Percentiles rank a stretch among this genome's conserved stretches.
phyloP scores from a whole-genome alignment of 495 filamentous ascomycete genomes.

The Hyaloscypha hepaticicola region DNA sequence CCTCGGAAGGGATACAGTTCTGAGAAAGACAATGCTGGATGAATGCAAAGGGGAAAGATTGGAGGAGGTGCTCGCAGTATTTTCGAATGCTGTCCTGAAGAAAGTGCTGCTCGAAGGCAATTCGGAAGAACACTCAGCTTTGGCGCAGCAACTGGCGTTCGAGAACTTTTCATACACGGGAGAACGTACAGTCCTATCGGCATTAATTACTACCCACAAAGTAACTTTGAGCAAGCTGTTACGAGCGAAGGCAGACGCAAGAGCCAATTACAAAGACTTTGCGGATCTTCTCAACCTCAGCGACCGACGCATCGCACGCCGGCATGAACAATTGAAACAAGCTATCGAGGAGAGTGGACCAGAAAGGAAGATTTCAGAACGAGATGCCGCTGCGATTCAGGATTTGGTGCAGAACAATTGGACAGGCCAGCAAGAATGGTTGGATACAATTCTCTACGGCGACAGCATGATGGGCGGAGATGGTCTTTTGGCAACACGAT shows the following conservation, averaged over 20 bases:
- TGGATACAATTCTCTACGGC: conserved; percentile 63
- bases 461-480: conserved; percentile 59
- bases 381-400: conserved; percentile 43
- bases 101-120: conserved; percentile 50
- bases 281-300: conserved; percentile 54
- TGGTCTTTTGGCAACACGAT: conserved; percentile 60
- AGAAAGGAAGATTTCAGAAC: conserved; percentile 35
- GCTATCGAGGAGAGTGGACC: conserved; percentile 3
- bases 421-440: conserved; percentile 69
- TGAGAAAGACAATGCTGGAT: conserved; percentile 89
- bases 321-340: conserved; percentile 43
- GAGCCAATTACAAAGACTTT: conserved; percentile 54
- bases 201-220: conserved; percentile 71
- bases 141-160: conserved; percentile 61
- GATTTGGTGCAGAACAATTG: conserved; percentile 65
- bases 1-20: conserved; percentile 69
- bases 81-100: conserved; percentile 77
- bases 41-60: conserved; percentile 84
- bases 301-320: conserved; percentile 40
- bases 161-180: conserved; percentile 57
- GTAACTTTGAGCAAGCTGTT: conserved; percentile 55
- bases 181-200: conserved; percentile 59
- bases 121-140: conserved; percentile 37
- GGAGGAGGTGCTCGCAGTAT: conserved; percentile 74
- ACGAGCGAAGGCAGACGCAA: conserved; percentile 54